Percentiles rank a stretch among this genome's conserved stretches.
phyloP scores from a whole-genome alignment of 2,329 filamentous ascomycete genomes.

The Xylariaceae sp. region DNA sequence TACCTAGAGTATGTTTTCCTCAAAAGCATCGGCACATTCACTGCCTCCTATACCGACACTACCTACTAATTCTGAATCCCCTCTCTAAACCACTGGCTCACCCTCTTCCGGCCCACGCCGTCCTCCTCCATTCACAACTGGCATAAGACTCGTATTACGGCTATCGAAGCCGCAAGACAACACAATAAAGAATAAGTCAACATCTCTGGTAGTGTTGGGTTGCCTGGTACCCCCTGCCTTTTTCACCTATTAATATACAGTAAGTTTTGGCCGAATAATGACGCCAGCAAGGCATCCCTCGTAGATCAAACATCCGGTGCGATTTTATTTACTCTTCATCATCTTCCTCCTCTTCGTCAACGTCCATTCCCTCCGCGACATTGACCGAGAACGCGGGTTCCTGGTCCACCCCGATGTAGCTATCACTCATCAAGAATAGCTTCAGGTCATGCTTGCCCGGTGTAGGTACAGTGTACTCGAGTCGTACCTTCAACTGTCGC shows the following conservation, averaged over 20 bases:
- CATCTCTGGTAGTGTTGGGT: slow-evolving; percentile 12
- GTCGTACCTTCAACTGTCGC: slow-evolving; percentile 67
- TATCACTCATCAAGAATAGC: slow-evolving; percentile 93
- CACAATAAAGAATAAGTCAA: background rate
- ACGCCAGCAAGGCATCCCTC: slow-evolving; percentile 26
- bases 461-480: slow-evolving; percentile 85
- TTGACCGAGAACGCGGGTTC: slow-evolving; percentile 83
- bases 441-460: slow-evolving; percentile 84
- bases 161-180: background rate
- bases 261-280: slow-evolving; percentile 29
- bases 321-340: slow-evolving; percentile 49
- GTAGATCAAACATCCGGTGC: slow-evolving; percentile 8
- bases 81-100: background rate
- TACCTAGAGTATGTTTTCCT: too few relatives aligned
- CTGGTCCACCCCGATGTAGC: slow-evolving; percentile 95
- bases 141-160: too few relatives aligned
- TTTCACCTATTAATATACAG: slow-evolving; percentile 31
- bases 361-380: slow-evolving; percentile 89
- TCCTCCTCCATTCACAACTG: background rate
- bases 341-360: slow-evolving; percentile 82
- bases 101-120: background rate
- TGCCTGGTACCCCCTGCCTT: slow-evolving; percentile 11
- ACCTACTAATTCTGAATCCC: background rate
- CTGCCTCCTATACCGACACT: background rate
- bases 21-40: too few relatives aligned